Conservation (phyloP, 345 rosid species). For the Acer saccharum region DNA sequence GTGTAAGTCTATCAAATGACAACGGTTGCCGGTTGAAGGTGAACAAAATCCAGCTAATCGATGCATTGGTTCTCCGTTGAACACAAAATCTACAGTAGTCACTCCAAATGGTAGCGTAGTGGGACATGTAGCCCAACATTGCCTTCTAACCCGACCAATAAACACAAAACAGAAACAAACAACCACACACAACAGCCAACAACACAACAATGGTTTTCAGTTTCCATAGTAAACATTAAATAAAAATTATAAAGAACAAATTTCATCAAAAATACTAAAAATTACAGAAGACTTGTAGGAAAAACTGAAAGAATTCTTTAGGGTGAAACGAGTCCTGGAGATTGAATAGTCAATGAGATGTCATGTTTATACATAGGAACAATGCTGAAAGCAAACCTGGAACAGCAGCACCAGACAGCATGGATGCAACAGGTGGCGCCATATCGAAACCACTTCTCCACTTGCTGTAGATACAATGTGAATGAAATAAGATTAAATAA, state of each 20-base stretch:
- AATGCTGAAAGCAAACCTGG: conserved; percentile 25
- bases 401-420: conserved; percentile 19
- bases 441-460: conserved; percentile 35
- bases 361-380: background rate
- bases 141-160: too few species aligned
- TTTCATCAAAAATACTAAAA: too few species aligned
- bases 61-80: conserved; percentile 24
- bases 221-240: too few species aligned
- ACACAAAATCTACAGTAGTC: background rate
- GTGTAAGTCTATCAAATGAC: conserved; percentile 34
- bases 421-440: conserved; percentile 22
- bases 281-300: background rate
- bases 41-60: conserved; percentile 30
- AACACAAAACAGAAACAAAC: background rate
- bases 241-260: too few species aligned
- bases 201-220: too few species aligned
- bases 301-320: too few species aligned
- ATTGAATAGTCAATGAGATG: too few species aligned
- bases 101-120: too few species aligned
- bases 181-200: conserved; percentile 23
- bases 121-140: too few species aligned
- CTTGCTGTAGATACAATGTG: conserved; percentile 24
- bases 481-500: background rate
- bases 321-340: too few species aligned
- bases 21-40: conserved; percentile 29